phyloP scores from a whole-genome alignment of 2,329 filamentous ascomycete genomes.

The Cordyceps tenuipes region DNA sequence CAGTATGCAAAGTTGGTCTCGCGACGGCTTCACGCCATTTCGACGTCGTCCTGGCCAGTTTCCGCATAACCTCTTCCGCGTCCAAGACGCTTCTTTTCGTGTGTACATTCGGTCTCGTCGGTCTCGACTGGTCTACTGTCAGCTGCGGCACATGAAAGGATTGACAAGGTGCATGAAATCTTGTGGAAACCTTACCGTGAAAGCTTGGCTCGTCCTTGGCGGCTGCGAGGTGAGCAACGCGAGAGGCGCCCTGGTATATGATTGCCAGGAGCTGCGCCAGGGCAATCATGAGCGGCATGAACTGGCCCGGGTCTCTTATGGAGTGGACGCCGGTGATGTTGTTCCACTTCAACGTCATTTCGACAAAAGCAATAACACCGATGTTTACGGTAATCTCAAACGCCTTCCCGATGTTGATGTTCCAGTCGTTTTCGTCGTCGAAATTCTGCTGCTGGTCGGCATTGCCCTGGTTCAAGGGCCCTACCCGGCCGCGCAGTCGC shows the following conservation, averaged over 20 bases:
- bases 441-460: not conserved
- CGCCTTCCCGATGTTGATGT: not conserved
- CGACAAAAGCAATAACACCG: conserved; percentile 20
- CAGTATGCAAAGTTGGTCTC: too few relatives aligned
- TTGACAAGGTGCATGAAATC: not conserved
- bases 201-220: not conserved
- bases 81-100: not conserved
- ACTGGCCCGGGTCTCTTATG: conserved; percentile 17
- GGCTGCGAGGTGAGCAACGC: not conserved
- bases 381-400: conserved; percentile 17
- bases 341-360: conserved; percentile 20
- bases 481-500: not conserved
- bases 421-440: not conserved
- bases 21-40: not conserved
- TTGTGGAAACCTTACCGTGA: conserved; percentile 1
- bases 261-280: conserved; percentile 18
- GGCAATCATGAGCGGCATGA: conserved; percentile 21
- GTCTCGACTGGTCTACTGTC: not conserved
- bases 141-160: not conserved
- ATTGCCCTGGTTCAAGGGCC: not conserved
- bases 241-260: conserved; percentile 15
- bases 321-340: conserved; percentile 16
- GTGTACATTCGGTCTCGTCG: not conserved
- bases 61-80: not conserved
- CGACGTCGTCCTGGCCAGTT: not conserved